Percentiles rank a stretch among this genome's conserved stretches.
Evolutionary conservation across 352 stramenopile species (phyloP).

Genomic region (Phytophthora aleatoria): DNA sequence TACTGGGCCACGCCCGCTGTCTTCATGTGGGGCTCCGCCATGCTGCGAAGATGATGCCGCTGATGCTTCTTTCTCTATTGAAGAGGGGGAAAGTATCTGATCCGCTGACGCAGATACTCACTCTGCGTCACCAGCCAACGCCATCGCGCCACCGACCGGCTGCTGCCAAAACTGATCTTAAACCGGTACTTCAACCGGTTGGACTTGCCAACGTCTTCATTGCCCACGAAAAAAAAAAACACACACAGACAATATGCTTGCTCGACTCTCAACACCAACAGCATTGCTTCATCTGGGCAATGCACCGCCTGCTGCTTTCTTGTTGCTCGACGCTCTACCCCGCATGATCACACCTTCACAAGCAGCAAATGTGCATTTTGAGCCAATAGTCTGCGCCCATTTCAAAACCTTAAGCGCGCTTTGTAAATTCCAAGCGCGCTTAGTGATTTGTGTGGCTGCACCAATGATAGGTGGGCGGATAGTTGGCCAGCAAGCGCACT

Average conservation of each 20-base stretch:
- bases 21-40: conserved; percentile 88
- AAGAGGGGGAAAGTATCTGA: conserved; percentile 16
- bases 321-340: conserved; percentile 2
- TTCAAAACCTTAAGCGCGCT: conserved; percentile 3
- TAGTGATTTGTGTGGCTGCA: conserved; percentile 25
- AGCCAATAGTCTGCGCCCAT: background rate
- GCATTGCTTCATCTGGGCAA: background rate
- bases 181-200: conserved; percentile 19
- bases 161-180: conserved; percentile 8
- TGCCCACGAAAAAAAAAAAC: no score
- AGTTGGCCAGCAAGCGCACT: conserved; percentile 31
- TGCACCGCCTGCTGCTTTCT: background rate
- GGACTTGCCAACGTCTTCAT: background rate
- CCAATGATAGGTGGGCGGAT: conserved; percentile 10
- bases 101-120: conserved; percentile 9
- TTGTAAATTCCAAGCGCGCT: conserved; percentile 5
- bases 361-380: conserved; percentile 11
- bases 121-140: conserved; percentile 6
- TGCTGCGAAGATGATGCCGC: conserved; percentile 22
- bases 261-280: background rate
- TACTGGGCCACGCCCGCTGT: conserved; percentile 79
- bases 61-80: conserved; percentile 14
- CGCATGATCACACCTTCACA: background rate
- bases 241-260: background rate
- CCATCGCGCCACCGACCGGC: conserved; percentile 13